Base-by-base conservation (phyloP, 768 basidiomycete species). In the Phylloporus sp. region DNA sequence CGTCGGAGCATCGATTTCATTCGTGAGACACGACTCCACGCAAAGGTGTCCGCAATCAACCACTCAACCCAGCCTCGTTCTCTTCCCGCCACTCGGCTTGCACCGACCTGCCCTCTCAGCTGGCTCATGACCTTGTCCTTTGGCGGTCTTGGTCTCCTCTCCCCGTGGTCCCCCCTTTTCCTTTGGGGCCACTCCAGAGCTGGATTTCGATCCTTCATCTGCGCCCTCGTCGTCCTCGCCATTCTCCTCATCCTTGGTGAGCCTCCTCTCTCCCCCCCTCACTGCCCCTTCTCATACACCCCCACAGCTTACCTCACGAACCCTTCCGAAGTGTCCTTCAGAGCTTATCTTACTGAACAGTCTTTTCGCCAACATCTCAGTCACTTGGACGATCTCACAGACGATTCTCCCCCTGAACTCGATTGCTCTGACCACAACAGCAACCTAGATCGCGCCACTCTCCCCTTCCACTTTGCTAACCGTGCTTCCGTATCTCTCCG, bases 291-390 rank as follows among this genome's bases (percentile, higher is more conserved):
- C 10, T 53, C 24, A 47, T 43, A 44, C 20, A 40, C 22, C 5
- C 31, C 37, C 36, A 50, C 71, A 97, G 95, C 94, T 38, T 92
- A 92, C 73, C 80, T 94, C 63, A 90, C 92, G 27, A 98, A 97
- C 67, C 95, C 95, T 20, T 82, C 86, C 46, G 93, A 97, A 68
- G 83, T 83, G 38, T 92, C 92, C 7, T 97, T 99, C 69, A 83
- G 94, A 42, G 76, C 91, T 17, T 94, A 90, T 70, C 83, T 98
- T 56, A 98, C 94, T n/a, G 93, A 96, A 62, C 89, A 90, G 61
- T 94, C 92, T 21, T 97, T 99, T 66, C 89, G 94, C 42, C 88
- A 90, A 45, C 93, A 97, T 66, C 79, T 97, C 50, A 89, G 82
- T 50, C 84, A 84, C 45, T 79, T 96, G 58, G 85, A 93, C 57